A percentile compares a stretch with the other conserved stretches of the same genome.
Evolutionary conservation across 75 land plant genomes (phyloP).

Genomic region (Larix kaempferi): DNA sequence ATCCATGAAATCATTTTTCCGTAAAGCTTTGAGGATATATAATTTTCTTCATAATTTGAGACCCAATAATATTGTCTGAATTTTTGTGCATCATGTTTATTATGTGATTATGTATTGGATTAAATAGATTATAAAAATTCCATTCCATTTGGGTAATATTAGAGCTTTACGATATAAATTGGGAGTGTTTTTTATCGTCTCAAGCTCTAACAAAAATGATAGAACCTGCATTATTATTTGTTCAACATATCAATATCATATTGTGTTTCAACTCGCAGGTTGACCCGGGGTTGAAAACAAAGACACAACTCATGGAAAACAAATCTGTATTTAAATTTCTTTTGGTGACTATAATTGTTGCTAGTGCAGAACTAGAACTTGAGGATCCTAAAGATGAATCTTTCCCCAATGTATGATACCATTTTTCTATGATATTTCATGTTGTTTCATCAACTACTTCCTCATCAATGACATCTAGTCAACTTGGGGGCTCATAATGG

Average conservation of each 20-base stretch:
- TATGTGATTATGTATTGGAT: background rate
- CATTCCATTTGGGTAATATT: background rate
- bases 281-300: too few relatives aligned
- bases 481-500: slow-evolving; percentile 25
- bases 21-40: background rate
- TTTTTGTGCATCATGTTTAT: background rate
- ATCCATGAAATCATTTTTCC: background rate
- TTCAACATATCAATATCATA: too few relatives aligned
- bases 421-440: slow-evolving; percentile 99
- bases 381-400: slow-evolving; percentile 86
- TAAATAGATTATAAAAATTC: background rate
- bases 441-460: slow-evolving; percentile 44
- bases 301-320: too few relatives aligned
- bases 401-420: slow-evolving; percentile 79
- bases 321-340: too few relatives aligned
- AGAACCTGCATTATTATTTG: too few relatives aligned
- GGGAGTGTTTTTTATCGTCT: background rate
- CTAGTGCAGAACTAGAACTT: slow-evolving; percentile 82
- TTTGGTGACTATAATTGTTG: slow-evolving; percentile 86
- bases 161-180: background rate
- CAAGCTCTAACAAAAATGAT: too few relatives aligned
- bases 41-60: background rate
- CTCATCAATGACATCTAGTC: slow-evolving; percentile 20
- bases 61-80: background rate
- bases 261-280: too few relatives aligned